A percentile compares a stretch with the other conserved stretches of the same genome.
These are phyloP conservation scores for Fusarium sp. DNA, from an alignment of 2,329 filamentous ascomycete species.

Conservation along the genomic window DNA sequence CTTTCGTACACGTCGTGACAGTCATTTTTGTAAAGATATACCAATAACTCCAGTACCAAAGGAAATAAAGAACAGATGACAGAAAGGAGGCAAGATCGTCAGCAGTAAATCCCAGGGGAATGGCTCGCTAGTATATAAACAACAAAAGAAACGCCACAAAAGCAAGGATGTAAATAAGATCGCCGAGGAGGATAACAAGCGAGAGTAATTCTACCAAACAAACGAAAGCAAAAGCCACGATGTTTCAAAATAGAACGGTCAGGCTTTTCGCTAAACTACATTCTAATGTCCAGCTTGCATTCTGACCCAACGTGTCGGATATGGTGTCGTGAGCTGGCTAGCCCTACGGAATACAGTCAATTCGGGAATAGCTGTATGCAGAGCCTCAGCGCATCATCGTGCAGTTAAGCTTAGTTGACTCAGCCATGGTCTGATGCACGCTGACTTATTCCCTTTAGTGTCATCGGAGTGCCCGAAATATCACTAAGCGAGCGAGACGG, in stretches of 20 bases:
- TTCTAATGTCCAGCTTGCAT: neutral
- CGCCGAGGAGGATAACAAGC: neutral
- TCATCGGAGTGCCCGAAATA: constrained; percentile 4
- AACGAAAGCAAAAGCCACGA: neutral
- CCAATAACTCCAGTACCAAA: neutral
- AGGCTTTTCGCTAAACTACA: constrained; percentile 1
- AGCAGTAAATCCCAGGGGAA: neutral
- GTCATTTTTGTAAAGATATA: neutral
- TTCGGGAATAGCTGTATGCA: neutral
- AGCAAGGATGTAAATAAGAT: neutral
- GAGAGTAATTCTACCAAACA: neutral
- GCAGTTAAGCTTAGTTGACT: neutral
- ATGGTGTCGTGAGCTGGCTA: neutral
- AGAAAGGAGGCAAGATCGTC: neutral
- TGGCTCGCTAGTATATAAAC: neutral
- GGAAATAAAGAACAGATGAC: neutral
- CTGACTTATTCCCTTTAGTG: neutral
- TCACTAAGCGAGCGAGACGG: neutral
- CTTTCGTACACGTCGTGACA: neutral
- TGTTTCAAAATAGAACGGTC: constrained; percentile 1
- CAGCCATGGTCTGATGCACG: constrained; percentile 3
- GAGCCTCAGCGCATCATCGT: constrained; percentile 15
- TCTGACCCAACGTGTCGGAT: constrained; percentile 2
- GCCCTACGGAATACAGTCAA: neutral
- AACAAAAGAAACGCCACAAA: neutral